Percentiles rank a stretch among this genome's conserved stretches.
Conservation (phyloP, 2,329 filamentous ascomycete genomes). For the Colletotrichum sublineola region DNA sequence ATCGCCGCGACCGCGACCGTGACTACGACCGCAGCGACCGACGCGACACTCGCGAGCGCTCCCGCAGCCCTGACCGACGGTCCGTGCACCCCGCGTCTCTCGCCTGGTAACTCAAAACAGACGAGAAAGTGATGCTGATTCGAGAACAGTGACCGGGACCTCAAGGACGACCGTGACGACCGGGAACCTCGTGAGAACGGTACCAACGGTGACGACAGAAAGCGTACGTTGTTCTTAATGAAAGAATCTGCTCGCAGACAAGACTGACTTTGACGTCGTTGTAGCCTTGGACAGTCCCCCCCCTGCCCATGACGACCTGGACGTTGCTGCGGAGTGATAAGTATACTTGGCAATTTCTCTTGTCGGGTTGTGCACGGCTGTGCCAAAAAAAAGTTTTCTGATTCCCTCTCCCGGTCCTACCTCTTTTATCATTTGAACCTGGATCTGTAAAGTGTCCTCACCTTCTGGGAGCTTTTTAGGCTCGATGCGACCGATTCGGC, state of each 20-base stretch:
- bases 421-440: constrained; percentile 25
- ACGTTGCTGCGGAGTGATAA: constrained; percentile 87
- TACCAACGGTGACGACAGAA: constrained; percentile 89
- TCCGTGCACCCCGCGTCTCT: constrained; percentile 48
- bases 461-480: constrained; percentile 42
- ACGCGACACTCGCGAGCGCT: constrained; percentile 81
- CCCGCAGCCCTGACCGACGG: constrained; percentile 77
- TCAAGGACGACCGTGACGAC: constrained; percentile 77
- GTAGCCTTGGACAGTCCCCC: constrained; percentile 80
- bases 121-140: constrained; percentile 48
- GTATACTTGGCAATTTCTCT: constrained; percentile 41
- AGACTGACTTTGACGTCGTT: constrained; percentile 42
- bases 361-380: constrained; percentile 37
- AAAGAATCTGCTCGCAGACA: no score
- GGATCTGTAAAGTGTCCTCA: constrained; percentile 42
- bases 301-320: constrained; percentile 91
- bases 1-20: constrained; percentile 83
- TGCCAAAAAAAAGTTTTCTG: constrained; percentile 41
- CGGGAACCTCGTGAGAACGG: constrained; percentile 82
- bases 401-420: constrained; percentile 30
- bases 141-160: constrained; percentile 63
- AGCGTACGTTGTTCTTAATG: constrained; percentile 71
- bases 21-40: constrained; percentile 83
- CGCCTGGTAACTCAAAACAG: neutral
- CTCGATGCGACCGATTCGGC: constrained; percentile 41